Evolutionary conservation across 75 land plant genomes (phyloP).

Genomic region (Chamaecyparis obtusa): DNA sequence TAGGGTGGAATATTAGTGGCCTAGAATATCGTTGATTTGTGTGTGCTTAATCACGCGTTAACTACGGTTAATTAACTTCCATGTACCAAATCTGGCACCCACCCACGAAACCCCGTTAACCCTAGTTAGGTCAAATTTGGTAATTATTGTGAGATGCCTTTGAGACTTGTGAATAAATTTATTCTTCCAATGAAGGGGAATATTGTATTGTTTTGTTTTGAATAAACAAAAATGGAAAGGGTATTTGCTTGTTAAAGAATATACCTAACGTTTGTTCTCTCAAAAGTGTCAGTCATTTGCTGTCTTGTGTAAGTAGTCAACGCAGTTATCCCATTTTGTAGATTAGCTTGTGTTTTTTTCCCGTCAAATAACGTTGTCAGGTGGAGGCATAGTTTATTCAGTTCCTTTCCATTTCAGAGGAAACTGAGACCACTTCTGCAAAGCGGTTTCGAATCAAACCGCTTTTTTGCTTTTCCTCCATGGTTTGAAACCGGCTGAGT

Average conservation of each 20-base stretch:
- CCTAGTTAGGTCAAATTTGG: neutral
- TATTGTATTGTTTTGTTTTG: no score
- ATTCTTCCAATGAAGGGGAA: no score
- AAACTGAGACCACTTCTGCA: no score
- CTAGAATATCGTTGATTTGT: no score
- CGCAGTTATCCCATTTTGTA: neutral
- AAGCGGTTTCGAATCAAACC: neutral
- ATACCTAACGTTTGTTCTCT: no score
- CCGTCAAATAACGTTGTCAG: neutral
- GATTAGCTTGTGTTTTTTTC: neutral
- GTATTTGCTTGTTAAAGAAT: no score
- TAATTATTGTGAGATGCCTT: neutral
- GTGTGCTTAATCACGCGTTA: no score
- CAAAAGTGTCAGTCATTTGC: neutral
- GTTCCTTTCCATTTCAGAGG: neutral
- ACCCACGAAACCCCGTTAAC: neutral
- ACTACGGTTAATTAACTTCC: no score
- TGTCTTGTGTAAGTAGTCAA: neutral
- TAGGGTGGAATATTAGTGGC: no score
- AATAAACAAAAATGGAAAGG: no score
- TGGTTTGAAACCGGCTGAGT: neutral
- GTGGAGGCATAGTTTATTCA: neutral
- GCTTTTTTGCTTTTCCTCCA: neutral
- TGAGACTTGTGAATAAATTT: neutral
- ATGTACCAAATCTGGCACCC: no score